These are phyloP conservation scores for Carallia pectinifolia DNA, from an alignment of 345 rosid species.

Conservation along the genomic window DNA sequence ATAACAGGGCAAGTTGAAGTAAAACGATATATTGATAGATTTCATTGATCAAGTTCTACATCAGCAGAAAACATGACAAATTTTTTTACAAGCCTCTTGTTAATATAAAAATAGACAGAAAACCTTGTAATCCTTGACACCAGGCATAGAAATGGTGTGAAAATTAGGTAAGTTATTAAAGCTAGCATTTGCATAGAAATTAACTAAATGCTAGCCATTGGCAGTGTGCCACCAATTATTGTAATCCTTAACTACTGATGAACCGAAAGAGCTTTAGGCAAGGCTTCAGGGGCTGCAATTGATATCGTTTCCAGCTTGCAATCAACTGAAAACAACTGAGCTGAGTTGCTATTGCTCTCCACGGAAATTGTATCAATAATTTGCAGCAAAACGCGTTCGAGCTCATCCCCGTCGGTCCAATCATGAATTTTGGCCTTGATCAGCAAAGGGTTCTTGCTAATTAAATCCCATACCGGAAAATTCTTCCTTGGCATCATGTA, in stretches of 20 bases:
- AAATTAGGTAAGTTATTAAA: not conserved
- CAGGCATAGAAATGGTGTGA: not conserved
- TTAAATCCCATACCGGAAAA: constrained; percentile 77
- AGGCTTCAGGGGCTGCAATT: constrained; percentile 28
- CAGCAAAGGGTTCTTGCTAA: constrained; percentile 45
- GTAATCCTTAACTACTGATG: constrained; percentile 25
- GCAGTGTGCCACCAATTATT: too few relatives aligned
- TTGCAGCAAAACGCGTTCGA: constrained; percentile 44
- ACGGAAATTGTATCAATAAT: constrained; percentile 24
- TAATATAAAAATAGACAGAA: not conserved
- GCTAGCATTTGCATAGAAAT: not conserved
- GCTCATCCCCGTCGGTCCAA: constrained; percentile 70
- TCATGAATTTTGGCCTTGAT: constrained; percentile 65
- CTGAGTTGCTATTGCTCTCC: constrained; percentile 2
- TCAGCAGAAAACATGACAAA: too few relatives aligned
- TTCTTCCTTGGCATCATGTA: constrained; percentile 82
- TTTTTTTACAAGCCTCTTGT: not conserved
- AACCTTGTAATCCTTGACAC: not conserved
- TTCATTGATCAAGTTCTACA: too few relatives aligned
- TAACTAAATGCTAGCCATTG: too few relatives aligned
- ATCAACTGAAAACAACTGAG: constrained; percentile 36
- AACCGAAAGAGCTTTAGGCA: constrained; percentile 42
- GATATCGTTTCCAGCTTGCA: constrained; percentile 51
- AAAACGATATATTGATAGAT: too few relatives aligned
- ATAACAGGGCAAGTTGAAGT: too few relatives aligned